Percentiles rank a stretch among this genome's conserved stretches.
Evolutionary conservation across 495 filamentous ascomycete genomes (phyloP).

Genomic region (Aspergillus kassunensis): DNA sequence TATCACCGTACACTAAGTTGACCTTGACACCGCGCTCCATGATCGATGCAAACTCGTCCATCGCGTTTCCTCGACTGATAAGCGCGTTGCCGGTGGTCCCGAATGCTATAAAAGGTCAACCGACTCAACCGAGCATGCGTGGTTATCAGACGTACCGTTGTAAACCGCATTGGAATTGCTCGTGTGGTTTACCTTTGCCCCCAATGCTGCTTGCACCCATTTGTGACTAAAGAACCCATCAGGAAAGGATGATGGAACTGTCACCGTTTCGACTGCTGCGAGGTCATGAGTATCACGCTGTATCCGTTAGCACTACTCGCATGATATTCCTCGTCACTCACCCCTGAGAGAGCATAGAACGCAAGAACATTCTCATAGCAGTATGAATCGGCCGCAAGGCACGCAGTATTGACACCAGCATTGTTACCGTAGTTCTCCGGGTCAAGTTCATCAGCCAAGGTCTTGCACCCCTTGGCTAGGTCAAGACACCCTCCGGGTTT

Average conservation of each 20-base stretch:
- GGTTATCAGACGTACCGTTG: background rate
- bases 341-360: background rate
- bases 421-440: background rate
- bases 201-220: slow-evolving; percentile 52
- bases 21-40: slow-evolving; percentile 51
- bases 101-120: background rate
- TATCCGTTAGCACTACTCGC: background rate
- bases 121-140: background rate
- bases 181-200: slow-evolving; percentile 57
- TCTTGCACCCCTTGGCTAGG: slow-evolving; percentile 39
- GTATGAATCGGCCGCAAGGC: background rate
- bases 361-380: background rate
- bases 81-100: background rate
- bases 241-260: background rate
- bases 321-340: background rate
- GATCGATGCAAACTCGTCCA: slow-evolving; percentile 40
- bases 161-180: slow-evolving; percentile 36
- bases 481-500: slow-evolving; percentile 53
- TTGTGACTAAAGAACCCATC: slow-evolving; percentile 53
- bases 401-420: background rate
- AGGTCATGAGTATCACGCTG: background rate
- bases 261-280: background rate
- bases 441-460: slow-evolving; percentile 14
- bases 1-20: slow-evolving; percentile 56
- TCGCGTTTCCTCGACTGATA: slow-evolving; percentile 23